Base-by-base conservation (phyloP, 202 grass and related monocot species). In the Eragrostis tef region DNA sequence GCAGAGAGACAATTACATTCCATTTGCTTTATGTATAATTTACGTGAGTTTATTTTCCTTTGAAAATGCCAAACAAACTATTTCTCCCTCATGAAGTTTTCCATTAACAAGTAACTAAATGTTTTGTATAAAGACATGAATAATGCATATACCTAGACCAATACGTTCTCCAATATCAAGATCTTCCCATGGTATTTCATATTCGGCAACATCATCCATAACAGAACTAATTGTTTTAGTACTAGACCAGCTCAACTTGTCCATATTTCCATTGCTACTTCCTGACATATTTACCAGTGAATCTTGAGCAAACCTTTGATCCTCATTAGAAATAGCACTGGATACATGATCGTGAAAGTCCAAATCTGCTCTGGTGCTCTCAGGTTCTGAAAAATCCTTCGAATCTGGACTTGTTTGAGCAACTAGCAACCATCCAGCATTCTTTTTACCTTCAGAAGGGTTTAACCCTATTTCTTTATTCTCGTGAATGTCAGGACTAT, bases 101-200 rank as follows among this genome's bases (percentile, higher is more conserved):
- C 20, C 52, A n/a, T 51, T 67, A 31, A 78, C 43, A 72, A 53
- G 36, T 50, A 63, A 68, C 57, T 39, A 39, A 52, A 24, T 82
- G 6, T 67, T 25, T 65, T 59, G 63, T 45, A 31, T 9, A 74
- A 79, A 45, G 25, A 47, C 42, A 26, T 22, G 41, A 74, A 83
- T 79, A 21, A 83, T 53, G 71, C 17, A 81, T 78, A 68, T 90
- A 99, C 96, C 96, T 71, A 99, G 84, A 86, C 96, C 96, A 90
- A 99, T 99, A 19, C 96, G 90, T 20, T 99, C 96, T 74, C 93
- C 96, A 79, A 99, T 78, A 54, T 91, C 80, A 89, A 99, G 93
- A 91, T 99, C 93, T 60, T 99, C 96, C 96, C 96, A 99, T 45
- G 87, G 91, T 90, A 99, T 99, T 88, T 90, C 93, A 62, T 70